These are phyloP conservation scores for Cystoderma amianthinum DNA, from an alignment of 768 basidiomycete genomes.

Conservation along the genomic window DNA sequence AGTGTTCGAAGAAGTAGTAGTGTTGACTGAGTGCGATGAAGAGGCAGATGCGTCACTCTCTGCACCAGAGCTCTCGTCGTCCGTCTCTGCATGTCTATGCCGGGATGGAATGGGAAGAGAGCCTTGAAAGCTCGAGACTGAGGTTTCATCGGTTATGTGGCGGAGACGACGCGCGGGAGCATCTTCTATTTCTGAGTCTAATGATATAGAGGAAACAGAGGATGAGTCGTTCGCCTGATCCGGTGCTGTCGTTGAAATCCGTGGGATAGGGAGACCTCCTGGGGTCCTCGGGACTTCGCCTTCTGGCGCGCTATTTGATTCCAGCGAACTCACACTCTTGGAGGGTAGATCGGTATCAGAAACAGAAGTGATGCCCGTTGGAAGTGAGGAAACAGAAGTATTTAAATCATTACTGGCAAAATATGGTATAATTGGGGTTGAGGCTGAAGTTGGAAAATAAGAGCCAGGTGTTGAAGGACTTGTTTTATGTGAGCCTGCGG, in stretches of 20 bases:
- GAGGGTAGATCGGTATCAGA: conserved; percentile 2
- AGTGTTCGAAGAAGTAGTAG: neutral
- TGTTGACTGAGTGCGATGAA: conserved; percentile 3
- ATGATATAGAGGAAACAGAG: neutral
- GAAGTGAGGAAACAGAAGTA: conserved; percentile 34
- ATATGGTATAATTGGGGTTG: conserved; percentile 29
- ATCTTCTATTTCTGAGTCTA: conserved; percentile 3
- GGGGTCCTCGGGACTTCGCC: conserved; percentile 16
- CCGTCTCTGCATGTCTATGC: conserved; percentile 2
- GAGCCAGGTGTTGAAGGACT: conserved; percentile 7
- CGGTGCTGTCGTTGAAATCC: conserved; percentile 45
- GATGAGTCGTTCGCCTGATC: conserved; percentile 20
- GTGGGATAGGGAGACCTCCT: conserved; percentile 42
- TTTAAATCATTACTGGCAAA: conserved; percentile 18
- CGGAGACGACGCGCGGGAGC: neutral
- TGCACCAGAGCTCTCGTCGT: conserved; percentile 32
- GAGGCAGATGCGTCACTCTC: conserved; percentile 35
- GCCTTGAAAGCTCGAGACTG: conserved; percentile 10
- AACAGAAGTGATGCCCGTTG: conserved; percentile 17
- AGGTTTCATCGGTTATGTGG: conserved; percentile 1
- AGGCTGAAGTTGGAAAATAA: conserved; percentile 29
- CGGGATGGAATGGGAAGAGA: conserved; percentile 9
- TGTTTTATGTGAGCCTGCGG: neutral
- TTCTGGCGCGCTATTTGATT: neutral
- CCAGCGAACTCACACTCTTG: neutral